Evolutionary conservation across 768 basidiomycete genomes (phyloP).

Genomic region (Leccinum rimulosum): DNA sequence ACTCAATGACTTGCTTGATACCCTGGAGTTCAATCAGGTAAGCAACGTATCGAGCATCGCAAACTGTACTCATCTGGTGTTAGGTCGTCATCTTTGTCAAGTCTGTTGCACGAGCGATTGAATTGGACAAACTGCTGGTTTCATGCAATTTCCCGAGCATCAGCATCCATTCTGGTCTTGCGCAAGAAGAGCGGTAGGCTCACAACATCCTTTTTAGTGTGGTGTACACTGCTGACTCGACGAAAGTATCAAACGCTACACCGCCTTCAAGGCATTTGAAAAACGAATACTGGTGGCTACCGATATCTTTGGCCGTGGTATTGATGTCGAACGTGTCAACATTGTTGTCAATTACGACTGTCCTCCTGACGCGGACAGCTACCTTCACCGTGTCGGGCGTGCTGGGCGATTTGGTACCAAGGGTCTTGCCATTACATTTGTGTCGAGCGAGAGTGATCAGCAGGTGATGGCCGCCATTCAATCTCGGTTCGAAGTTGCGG

Average conservation of each 20-base stretch:
- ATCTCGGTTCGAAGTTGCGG: conserved; percentile 94
- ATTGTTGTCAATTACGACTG: conserved; percentile 99
- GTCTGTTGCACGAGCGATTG: conserved; percentile 94
- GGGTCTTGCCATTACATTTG: conserved; percentile 97
- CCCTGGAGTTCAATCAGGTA: conserved; percentile 97
- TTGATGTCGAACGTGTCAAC: conserved; percentile 99
- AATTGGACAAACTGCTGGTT: conserved; percentile 91
- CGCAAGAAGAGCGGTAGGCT: conserved; percentile 92
- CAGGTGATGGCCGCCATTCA: conserved; percentile 96
- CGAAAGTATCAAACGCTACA: conserved; percentile 85
- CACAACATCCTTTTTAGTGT: background rate
- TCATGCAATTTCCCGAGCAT: conserved; percentile 99
- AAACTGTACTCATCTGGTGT: conserved; percentile 1
- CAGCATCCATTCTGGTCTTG: conserved; percentile 91
- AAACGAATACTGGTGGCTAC: conserved; percentile 99
- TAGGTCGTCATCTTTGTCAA: conserved; percentile 99
- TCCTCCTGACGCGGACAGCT: conserved; percentile 95
- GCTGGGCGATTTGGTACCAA: conserved; percentile 99
- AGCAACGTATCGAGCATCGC: conserved; percentile 1
- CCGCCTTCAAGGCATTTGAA: conserved; percentile 98
- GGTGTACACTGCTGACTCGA: conserved; percentile 4
- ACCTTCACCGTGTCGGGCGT: conserved; percentile 98
- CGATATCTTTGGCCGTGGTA: conserved; percentile 98
- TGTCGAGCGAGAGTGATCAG: conserved; percentile 87
- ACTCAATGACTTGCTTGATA: conserved; percentile 92